Base-by-base conservation (phyloP, 2,329 filamentous ascomycete species). In the Colletotrichum graminicola region DNA sequence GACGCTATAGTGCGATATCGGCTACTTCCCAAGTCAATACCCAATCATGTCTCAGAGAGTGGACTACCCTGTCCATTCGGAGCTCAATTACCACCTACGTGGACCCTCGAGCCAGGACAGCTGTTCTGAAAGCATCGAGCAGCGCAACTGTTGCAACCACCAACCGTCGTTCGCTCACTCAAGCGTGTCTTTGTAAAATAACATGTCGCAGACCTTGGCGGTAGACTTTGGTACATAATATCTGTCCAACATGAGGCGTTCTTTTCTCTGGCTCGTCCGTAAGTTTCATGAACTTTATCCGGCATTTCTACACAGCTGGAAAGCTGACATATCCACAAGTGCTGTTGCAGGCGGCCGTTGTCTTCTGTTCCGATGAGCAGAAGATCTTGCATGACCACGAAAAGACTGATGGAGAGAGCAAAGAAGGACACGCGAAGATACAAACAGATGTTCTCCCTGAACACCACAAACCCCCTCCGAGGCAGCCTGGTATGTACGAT, bases 331-430 rank as follows among this genome's bases (percentile, higher is more conserved):
- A 65, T 51, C 45, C 54, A 73, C 71, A 75, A 86, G 84, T 86
- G 82, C 84, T 86, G 64, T 80, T 82, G 83, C 84, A 86, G 84
- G 80, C 78, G 57, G 76, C 78, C 62, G 76, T 78, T 62, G 79
- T 82, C 69, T 73, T 81, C 67, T 76, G 76, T 73, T 81, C 82
- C 45, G 80, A 84, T 67, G 79, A 80, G 52, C 82, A 84, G 73
- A 78, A 82, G 57, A 80, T 80, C 67, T 73, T 81, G 65, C 76
- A 80, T 12, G 74, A 79, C 5, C 74, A 76, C 41, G 79, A 82
- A 51, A 77, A 76, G 0, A 74, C 74, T 14, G 69, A 77, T n/a
- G 76, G 77, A 56, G 72, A 73, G 41, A 74, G 76, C 3, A 75
- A 77, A n/a, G 77, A 77, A 32, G 78, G 81, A 57, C 75, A 83